Conservation (phyloP, 306 rosid species). For the Malus fusca region DNA sequence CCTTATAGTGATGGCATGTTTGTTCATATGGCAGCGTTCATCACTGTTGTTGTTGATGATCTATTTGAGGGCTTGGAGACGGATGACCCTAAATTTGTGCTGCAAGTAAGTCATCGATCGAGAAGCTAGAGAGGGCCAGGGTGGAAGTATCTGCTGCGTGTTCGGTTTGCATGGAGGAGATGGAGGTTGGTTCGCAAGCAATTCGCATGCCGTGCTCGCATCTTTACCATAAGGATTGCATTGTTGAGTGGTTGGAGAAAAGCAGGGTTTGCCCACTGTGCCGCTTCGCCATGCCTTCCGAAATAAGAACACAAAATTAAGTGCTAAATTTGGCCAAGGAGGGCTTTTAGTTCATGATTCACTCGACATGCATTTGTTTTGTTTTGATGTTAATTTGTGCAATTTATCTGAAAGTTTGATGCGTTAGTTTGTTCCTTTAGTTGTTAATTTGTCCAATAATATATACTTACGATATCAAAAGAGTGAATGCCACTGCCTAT, state of each 20-base stretch:
- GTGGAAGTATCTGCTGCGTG: background rate
- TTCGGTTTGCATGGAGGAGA: constrained; percentile 1
- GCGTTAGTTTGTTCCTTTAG: too few relatives aligned
- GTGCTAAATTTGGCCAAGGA: too few relatives aligned
- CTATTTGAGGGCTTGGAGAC: background rate
- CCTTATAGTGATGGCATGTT: background rate
- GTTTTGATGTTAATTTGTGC: too few relatives aligned
- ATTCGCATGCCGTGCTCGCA: background rate
- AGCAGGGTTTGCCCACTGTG: constrained; percentile 9
- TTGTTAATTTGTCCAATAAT: too few relatives aligned
- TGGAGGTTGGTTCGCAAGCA: background rate
- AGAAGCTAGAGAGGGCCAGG: background rate
- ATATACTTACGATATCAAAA: too few relatives aligned
- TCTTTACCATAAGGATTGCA: background rate
- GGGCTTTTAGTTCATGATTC: too few relatives aligned
- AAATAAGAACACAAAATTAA: too few relatives aligned
- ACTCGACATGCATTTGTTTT: too few relatives aligned
- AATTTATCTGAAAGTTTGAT: too few relatives aligned
- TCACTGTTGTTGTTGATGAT: background rate
- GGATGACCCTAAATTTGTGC: background rate
- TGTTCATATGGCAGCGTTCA: background rate
- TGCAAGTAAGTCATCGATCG: background rate
- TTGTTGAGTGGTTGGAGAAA: background rate
- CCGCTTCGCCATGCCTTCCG: background rate
- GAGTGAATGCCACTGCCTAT: too few relatives aligned